Conservation (phyloP, 2,329 filamentous ascomycete species). For the Cordyceps pruinosa region DNA sequence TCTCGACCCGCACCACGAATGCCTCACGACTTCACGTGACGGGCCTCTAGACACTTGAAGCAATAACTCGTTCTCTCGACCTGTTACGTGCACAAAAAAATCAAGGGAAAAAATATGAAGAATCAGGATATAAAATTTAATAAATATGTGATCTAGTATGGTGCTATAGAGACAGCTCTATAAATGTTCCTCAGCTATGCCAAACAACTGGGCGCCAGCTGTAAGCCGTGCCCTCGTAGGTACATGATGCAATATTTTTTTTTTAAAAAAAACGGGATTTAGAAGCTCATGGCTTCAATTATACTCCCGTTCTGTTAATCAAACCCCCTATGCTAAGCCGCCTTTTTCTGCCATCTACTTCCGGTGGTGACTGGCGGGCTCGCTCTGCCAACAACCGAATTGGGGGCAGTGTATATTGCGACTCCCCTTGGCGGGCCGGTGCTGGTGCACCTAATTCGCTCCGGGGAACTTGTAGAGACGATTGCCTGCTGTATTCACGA, state of each 20-base stretch:
- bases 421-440: slow-evolving; percentile 23
- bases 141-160: neutral
- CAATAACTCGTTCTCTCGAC: neutral
- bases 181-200: neutral
- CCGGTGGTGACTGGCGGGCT: neutral
- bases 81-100: too few relatives aligned
- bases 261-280: neutral
- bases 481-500: slow-evolving; percentile 37
- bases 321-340: slow-evolving; percentile 13
- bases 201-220: neutral
- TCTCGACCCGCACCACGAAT: slow-evolving; percentile 9
- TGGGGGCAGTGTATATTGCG: slow-evolving; percentile 41
- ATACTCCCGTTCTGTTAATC: slow-evolving; percentile 4
- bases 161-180: neutral
- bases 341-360: neutral
- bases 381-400: slow-evolving; percentile 36
- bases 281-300: neutral
- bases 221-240: neutral
- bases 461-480: slow-evolving; percentile 47
- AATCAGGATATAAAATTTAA: neutral
- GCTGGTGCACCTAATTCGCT: slow-evolving; percentile 35
- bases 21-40: slow-evolving; percentile 12
- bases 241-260: neutral
- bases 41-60: neutral
- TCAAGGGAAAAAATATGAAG: neutral